Evolutionary conservation across 2,329 filamentous ascomycete genomes (phyloP).

Genomic region (Cordyceps fumosorosea): DNA sequence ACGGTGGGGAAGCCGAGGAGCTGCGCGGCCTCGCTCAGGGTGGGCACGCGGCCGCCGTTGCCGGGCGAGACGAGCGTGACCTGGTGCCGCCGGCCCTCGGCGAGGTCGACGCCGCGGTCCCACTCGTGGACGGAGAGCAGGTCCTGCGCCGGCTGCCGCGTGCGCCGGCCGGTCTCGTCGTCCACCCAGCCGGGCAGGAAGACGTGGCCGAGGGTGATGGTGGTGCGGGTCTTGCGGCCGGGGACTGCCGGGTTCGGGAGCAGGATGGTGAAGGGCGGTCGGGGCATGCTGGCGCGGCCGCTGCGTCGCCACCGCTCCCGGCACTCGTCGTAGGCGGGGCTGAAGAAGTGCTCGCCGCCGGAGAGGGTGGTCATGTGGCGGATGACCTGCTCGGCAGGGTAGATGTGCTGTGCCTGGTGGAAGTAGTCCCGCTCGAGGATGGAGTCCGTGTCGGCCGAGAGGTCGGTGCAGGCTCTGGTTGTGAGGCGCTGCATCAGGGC

Average conservation of each 20-base stretch:
- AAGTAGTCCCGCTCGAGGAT: background rate
- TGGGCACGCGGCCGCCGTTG: too few species aligned
- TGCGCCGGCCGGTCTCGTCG: too few species aligned
- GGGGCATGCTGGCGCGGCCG: fast-evolving
- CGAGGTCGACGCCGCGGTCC: background rate
- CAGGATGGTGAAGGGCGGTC: background rate
- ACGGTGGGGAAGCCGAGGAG: conserved; percentile 3
- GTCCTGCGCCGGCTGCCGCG: too few species aligned
- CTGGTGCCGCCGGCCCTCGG: background rate
- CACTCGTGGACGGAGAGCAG: background rate
- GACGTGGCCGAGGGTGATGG: background rate
- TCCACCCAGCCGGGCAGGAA: background rate
- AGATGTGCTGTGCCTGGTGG: background rate
- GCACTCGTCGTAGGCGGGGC: fast-evolving
- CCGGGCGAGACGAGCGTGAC: background rate
- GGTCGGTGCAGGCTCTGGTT: background rate
- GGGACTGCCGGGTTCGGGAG: background rate
- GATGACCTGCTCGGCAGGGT: background rate
- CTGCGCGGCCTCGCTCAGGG: background rate
- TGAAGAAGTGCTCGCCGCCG: background rate
- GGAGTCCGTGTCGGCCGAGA: background rate
- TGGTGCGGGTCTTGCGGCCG: too few species aligned
- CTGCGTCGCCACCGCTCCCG: background rate
- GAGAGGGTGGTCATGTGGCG: background rate
- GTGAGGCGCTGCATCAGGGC: background rate